Conservation (phyloP, 352 stramenopile species). For the Peronospora destructor region DNA sequence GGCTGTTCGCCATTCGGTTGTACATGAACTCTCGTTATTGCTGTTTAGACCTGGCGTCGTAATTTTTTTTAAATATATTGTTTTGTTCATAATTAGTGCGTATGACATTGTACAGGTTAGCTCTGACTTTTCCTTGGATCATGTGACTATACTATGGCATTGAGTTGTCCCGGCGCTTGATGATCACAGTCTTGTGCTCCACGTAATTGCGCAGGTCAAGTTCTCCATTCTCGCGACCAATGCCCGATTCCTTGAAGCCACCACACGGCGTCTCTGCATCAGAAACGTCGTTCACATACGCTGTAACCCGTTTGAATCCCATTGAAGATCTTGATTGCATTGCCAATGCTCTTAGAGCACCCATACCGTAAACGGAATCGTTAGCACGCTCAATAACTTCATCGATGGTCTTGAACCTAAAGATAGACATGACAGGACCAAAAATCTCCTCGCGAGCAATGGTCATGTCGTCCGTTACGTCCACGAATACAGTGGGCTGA, state of each 20-base stretch:
- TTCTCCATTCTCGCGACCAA: conserved; percentile 77
- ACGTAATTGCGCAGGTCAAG: conserved; percentile 68
- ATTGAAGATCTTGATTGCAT: conserved; percentile 84
- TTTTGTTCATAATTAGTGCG: too few relatives aligned
- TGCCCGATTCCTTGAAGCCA: conserved; percentile 82
- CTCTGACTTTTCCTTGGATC: conserved; percentile 4
- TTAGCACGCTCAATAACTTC: conserved; percentile 87
- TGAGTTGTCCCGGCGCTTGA: conserved; percentile 47
- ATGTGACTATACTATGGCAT: conserved; percentile 22
- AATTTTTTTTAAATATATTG: too few relatives aligned
- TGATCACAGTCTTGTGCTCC: conserved; percentile 73
- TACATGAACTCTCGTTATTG: conserved; percentile 48
- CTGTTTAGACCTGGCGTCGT: background rate
- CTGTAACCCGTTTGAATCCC: conserved; percentile 85
- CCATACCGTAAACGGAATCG: conserved; percentile 82
- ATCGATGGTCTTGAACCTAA: conserved; percentile 87
- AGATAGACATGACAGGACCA: conserved; percentile 84
- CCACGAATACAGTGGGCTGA: conserved; percentile 87
- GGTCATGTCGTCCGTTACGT: conserved; percentile 75
- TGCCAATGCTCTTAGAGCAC: conserved; percentile 73
- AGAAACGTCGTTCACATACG: conserved; percentile 91
- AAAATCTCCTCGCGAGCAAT: conserved; percentile 91
- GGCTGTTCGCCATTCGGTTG: conserved; percentile 68
- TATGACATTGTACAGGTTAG: background rate
- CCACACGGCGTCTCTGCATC: conserved; percentile 83